Conservation (phyloP, 2,329 filamentous ascomycete species). For the Pseudogymnoascus sp. region DNA sequence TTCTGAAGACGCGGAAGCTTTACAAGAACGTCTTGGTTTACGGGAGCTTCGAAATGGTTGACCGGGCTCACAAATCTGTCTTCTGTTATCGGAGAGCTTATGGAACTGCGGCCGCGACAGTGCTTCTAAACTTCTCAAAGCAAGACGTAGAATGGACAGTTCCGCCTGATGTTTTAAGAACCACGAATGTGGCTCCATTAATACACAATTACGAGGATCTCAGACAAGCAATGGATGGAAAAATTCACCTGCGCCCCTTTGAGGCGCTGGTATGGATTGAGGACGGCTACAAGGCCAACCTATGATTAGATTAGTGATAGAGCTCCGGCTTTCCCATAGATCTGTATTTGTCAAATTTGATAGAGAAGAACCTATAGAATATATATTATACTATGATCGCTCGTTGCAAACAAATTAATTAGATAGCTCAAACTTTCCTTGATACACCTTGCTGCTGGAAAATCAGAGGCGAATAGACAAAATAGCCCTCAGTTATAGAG, state of each 20-base stretch:
- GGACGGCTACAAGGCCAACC: constrained; percentile 1
- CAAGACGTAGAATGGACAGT: constrained; percentile 7
- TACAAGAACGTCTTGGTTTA: constrained; percentile 61
- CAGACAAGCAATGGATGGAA: background rate
- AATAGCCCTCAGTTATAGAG: background rate
- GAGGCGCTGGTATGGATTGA: constrained; percentile 3
- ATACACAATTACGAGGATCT: constrained; percentile 2
- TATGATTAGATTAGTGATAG: background rate
- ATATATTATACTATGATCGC: background rate
- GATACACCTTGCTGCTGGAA: background rate
- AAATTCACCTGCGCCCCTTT: background rate
- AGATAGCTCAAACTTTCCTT: background rate
- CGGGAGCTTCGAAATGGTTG: constrained; percentile 53
- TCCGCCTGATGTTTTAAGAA: background rate
- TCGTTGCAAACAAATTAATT: background rate
- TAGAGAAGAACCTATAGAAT: background rate
- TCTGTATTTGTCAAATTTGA: background rate
- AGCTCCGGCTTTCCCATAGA: background rate
- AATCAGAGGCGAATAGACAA: background rate
- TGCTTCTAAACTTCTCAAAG: constrained; percentile 28
- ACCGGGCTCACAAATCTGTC: constrained; percentile 45
- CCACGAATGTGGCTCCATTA: background rate
- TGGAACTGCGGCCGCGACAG: constrained; percentile 25
- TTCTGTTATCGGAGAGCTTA: constrained; percentile 49
- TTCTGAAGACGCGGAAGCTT: constrained; percentile 54